phyloP scores from a whole-genome alignment of 805 yeast genomes.

The Tetrapisispora arboricola region DNA sequence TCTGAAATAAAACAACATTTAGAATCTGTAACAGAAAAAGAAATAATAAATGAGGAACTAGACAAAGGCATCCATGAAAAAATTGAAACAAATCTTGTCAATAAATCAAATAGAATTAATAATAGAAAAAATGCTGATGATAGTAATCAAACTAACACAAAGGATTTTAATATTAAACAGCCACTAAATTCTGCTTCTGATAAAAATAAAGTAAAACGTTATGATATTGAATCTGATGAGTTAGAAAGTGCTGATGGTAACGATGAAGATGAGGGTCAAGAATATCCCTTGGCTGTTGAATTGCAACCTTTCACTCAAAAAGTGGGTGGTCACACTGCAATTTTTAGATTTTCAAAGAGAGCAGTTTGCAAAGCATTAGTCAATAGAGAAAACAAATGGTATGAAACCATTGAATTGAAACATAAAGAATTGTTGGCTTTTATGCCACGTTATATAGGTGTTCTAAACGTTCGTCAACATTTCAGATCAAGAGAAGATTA shows the following conservation, averaged over 20 bases:
- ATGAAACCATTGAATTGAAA: slow-evolving; percentile 71
- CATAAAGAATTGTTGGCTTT: slow-evolving; percentile 71
- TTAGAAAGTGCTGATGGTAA: slow-evolving; percentile 17
- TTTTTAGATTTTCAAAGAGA: slow-evolving; percentile 77
- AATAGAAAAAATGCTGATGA: neutral
- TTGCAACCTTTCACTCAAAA: slow-evolving; percentile 83
- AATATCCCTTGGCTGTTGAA: slow-evolving; percentile 73
- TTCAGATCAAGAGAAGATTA: slow-evolving; percentile 27
- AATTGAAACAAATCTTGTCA: neutral
- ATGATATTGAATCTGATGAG: neutral
- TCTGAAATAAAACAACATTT: neutral
- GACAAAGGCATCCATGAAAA: neutral
- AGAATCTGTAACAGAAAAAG: neutral
- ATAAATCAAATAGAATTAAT: neutral
- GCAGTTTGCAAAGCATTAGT: slow-evolving; percentile 93
- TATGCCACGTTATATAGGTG: slow-evolving; percentile 94
- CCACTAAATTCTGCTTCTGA: too few relatives aligned
- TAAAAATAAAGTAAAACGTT: neutral
- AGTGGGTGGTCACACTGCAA: slow-evolving; percentile 98
- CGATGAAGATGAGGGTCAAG: slow-evolving; percentile 26
- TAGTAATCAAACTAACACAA: neutral
- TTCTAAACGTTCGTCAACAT: slow-evolving; percentile 77
- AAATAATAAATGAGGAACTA: neutral
- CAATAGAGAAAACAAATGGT: slow-evolving; percentile 83
- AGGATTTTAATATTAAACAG: too few relatives aligned